Conservation (phyloP, 2,329 filamentous ascomycete genomes). For the Juglanconis juglandina region DNA sequence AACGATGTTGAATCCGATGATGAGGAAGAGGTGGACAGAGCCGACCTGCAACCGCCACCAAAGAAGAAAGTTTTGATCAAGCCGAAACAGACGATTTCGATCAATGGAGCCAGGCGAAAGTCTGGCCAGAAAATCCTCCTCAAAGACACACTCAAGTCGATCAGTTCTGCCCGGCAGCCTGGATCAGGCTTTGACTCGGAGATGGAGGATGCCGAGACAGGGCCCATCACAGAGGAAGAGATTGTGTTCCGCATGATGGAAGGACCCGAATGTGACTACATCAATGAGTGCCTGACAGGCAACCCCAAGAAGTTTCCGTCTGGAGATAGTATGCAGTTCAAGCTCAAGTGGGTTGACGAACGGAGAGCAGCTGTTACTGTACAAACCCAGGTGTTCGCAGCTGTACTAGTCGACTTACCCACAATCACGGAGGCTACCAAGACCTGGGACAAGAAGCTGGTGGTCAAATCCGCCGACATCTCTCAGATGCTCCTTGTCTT, state of each 20-base stretch:
- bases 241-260: slow-evolving; percentile 86
- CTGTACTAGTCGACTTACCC: slow-evolving; percentile 76
- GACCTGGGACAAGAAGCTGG: slow-evolving; percentile 82
- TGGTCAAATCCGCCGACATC: slow-evolving; percentile 86
- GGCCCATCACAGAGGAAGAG: slow-evolving; percentile 85
- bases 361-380: slow-evolving; percentile 71
- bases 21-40: slow-evolving; percentile 23
- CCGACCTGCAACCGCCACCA: slow-evolving; percentile 22
- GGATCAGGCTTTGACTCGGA: slow-evolving; percentile 97
- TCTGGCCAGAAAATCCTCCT: slow-evolving; percentile 34
- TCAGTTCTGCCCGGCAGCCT: slow-evolving; percentile 51
- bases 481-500: slow-evolving; percentile 86
- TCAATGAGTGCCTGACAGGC: slow-evolving; percentile 34
- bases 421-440: slow-evolving; percentile 90
- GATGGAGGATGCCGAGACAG: slow-evolving; percentile 81
- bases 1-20: slow-evolving; percentile 52
- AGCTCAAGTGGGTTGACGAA: slow-evolving; percentile 76
- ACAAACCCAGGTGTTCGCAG: slow-evolving; percentile 69
- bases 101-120: slow-evolving; percentile 35
- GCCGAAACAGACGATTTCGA: slow-evolving; percentile 51
- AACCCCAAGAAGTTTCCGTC: slow-evolving; percentile 18
- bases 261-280: slow-evolving; percentile 81
- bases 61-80: slow-evolving; percentile 30
- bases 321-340: slow-evolving; percentile 73
- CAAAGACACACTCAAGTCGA: slow-evolving; percentile 35